These are phyloP conservation scores for Margaritispora aquatica DNA, from an alignment of 495 filamentous ascomycete species.

Conservation along the genomic window DNA sequence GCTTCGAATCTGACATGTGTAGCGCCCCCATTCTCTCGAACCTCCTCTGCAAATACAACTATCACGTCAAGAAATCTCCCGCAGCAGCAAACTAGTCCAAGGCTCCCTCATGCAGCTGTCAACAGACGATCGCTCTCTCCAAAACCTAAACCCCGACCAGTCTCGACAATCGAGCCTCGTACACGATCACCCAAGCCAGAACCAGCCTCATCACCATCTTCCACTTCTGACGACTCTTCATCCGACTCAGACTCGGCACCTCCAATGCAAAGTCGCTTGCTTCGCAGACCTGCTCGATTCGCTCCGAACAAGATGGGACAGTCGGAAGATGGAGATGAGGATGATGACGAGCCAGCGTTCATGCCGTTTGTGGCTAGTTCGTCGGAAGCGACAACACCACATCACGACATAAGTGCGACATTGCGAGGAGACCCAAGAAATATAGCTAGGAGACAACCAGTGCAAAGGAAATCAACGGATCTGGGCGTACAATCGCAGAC, in stretches of 20 bases:
- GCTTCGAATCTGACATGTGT: background rate
- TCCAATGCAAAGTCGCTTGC: conserved; percentile 44
- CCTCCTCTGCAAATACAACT: conserved; percentile 53
- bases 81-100: conserved; percentile 7
- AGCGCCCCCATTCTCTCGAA: conserved; percentile 42
- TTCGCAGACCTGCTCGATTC: conserved; percentile 48
- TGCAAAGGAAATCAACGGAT: conserved; percentile 25
- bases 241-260: conserved; percentile 19
- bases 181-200: conserved; percentile 8
- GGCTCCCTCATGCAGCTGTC: conserved; percentile 13
- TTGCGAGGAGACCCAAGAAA: conserved; percentile 45
- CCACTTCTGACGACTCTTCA: conserved; percentile 30
- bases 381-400: conserved; percentile 9
- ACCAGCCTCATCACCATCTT: conserved; percentile 21
- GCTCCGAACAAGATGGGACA: conserved; percentile 31
- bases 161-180: conserved; percentile 3
- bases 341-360: conserved; percentile 63
- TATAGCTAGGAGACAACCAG: conserved; percentile 27
- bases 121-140: conserved; percentile 15
- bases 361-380: conserved; percentile 50
- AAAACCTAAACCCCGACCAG: conserved; percentile 12
- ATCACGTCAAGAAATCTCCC: conserved; percentile 27
- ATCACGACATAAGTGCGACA: conserved; percentile 56
- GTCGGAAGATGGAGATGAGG: conserved; percentile 48
- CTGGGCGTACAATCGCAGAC: conserved; percentile 38